Conservation (phyloP, 2,329 filamentous ascomycete species). For the Chaetomium olivaceum region DNA sequence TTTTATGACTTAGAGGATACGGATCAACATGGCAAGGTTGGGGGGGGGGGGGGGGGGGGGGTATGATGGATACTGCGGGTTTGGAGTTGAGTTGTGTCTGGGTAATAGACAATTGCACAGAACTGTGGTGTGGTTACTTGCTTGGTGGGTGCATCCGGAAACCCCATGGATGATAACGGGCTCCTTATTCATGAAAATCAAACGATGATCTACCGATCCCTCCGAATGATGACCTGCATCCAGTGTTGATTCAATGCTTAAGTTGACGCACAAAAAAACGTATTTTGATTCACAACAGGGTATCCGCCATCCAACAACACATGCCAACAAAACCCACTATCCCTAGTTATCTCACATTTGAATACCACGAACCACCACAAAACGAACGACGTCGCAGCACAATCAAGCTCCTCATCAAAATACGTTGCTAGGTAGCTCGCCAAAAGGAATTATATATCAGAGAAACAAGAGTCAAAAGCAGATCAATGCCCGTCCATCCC, state of each 20-base stretch:
- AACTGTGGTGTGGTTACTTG: not conserved
- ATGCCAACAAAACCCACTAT: not conserved
- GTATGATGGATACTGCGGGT: not conserved
- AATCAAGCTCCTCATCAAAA: not conserved
- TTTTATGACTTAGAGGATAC: not conserved
- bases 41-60: too few species aligned
- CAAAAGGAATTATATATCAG: not conserved
- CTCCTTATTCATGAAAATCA: not conserved
- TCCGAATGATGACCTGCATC: not conserved
- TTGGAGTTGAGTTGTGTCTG: slow-evolving; percentile 9
- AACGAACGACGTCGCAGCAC: not conserved
- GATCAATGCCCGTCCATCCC: slow-evolving; percentile 1
- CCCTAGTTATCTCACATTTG: not conserved
- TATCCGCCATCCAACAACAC: not conserved
- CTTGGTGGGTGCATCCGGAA: slow-evolving; percentile 4
- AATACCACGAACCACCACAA: not conserved
- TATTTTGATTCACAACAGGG: not conserved
- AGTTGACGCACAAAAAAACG: not conserved
- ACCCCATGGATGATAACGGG: not conserved
- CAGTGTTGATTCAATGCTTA: not conserved
- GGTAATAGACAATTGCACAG: slow-evolving; percentile 2
- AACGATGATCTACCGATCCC: not conserved
- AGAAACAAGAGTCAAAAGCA: not conserved
- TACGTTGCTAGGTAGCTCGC: not conserved
- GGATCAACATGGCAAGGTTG: not conserved